Percentiles rank a stretch among this genome's conserved stretches.
These are phyloP conservation scores for Neurospora africana DNA, from an alignment of 495 filamentous ascomycete genomes.

Conservation along the genomic window DNA sequence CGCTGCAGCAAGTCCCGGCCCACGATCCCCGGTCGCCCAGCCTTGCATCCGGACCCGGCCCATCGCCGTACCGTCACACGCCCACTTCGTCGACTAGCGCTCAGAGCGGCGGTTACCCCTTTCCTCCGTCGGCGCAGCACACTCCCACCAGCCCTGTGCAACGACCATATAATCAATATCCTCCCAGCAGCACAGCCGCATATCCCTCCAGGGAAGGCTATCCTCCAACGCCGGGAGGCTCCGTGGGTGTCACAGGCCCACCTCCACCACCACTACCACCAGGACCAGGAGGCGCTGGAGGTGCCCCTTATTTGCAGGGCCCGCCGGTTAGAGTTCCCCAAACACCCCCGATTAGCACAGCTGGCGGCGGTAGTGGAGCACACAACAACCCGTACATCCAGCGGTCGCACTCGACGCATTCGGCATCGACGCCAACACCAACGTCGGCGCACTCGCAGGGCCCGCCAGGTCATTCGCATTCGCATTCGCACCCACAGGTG, in stretches of 20 bases:
- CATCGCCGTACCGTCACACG: constrained; percentile 44
- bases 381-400: constrained; percentile 11
- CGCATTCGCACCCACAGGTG: constrained; percentile 33
- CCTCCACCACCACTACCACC: background rate
- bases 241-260: constrained; percentile 33
- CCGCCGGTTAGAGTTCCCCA: constrained; percentile 33
- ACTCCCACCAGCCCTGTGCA: constrained; percentile 41
- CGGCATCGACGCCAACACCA: constrained; percentile 38
- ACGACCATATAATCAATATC: constrained; percentile 32
- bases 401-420: constrained; percentile 39
- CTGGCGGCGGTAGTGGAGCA: constrained; percentile 37
- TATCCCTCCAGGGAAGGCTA: constrained; percentile 39
- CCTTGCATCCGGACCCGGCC: constrained; percentile 31
- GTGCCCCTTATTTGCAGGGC: constrained; percentile 31
- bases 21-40: constrained; percentile 44
- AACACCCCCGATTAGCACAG: constrained; percentile 38
- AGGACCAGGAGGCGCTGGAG: constrained; percentile 7
- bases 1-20: constrained; percentile 36
- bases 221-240: constrained; percentile 23
- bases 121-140: constrained; percentile 37
- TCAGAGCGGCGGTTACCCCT: constrained; percentile 41
- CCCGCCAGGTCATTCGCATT: constrained; percentile 42
- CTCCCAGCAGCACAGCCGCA: constrained; percentile 17
- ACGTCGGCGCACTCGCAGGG: constrained; percentile 40
- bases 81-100: constrained; percentile 33